phyloP scores from a whole-genome alignment of 1,284 basidiomycete species.

The Pascua guehoae region DNA sequence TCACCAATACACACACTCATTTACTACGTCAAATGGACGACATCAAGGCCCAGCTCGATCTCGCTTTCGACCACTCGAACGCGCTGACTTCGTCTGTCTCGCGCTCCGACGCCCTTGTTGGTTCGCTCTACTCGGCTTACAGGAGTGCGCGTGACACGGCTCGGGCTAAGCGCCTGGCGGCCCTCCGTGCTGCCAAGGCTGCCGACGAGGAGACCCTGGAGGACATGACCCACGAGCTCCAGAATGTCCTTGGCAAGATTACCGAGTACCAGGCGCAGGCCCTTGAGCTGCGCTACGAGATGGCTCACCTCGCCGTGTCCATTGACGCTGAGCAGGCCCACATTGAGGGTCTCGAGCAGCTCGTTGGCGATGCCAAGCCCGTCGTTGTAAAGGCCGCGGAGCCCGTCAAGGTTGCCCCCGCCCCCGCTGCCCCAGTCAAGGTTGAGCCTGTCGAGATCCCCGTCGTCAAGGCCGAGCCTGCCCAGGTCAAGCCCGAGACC shows the following conservation, averaged over 20 bases:
- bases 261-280: constrained; percentile 5
- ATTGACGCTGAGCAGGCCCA: constrained; percentile 7
- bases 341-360: constrained; percentile 1
- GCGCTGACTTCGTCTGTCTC: not conserved
- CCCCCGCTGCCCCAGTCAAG: too few relatives aligned
- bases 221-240: not conserved
- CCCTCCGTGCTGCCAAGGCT: not conserved
- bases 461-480: too few relatives aligned
- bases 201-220: constrained; percentile 1
- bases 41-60: constrained; percentile 4
- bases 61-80: constrained; percentile 3
- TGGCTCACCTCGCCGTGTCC: constrained; percentile 4
- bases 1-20: not conserved
- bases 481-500: too few relatives aligned
- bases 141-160: not conserved
- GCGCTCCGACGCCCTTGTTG: constrained; percentile 3
- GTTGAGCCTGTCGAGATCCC: too few relatives aligned
- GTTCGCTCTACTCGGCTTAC: constrained; percentile 2
- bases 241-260: not conserved
- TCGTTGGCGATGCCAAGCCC: not conserved
- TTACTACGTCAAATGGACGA: constrained; percentile 1
- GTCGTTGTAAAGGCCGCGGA: too few relatives aligned
- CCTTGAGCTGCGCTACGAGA: constrained; percentile 6
- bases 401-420: too few relatives aligned
- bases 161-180: not conserved